Base-by-base conservation (phyloP, 225 moss, liverwort and hornwort species). In the Bryoerythrophyllum caledonicum region DNA sequence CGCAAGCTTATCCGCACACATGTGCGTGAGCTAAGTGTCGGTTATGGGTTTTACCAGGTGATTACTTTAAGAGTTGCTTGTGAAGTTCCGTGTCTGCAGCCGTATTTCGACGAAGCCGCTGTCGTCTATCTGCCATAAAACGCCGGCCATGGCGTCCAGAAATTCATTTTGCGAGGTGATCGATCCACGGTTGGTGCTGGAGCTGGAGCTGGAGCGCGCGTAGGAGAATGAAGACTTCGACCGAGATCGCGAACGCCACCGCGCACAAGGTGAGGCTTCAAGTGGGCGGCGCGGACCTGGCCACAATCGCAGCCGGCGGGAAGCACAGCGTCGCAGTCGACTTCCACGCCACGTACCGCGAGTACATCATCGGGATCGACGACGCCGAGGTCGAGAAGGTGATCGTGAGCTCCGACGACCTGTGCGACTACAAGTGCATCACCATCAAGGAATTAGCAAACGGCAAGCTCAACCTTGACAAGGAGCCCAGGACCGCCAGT, bases 381-480 rank as follows among this genome's bases (percentile, higher is more conserved):
- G 59, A 30, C 17, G 54, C 74, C 25, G 67, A 63, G 11, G 63
- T 67, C 2, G 58, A 27, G 43, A 65, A 79, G 13, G 16, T 82
- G 14, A 26, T 41, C 53, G 63, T 87, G 52, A 84, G 79, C 67
- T 84, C 87, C 24, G 87, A 87, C 71, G 87, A 87, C 19, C 68
- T 84, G 38, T 79, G 76, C 11, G 84, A 82, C 34, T 28, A 59
- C 77, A 79, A 76, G 32, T 43, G 67, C 79, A 82, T 87, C n/a
- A 79, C 71, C 16, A 68, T 87, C 76, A 81, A 70, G 74, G 87
- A 79, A n/a, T n/a, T n/a, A 74, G 82, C 63, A 14, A 30, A 62
- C 15, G 84, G 87, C 37, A 82, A 77, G 20, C 62, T 87, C 14
- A 49, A 38, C 11, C n/a, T 74, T 27, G 65, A 73, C 54, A 83